Percentiles rank a stretch among this genome's conserved stretches.
Evolutionary conservation across 352 stramenopile genomes (phyloP).

Genomic region (Blastocystis sp.): DNA sequence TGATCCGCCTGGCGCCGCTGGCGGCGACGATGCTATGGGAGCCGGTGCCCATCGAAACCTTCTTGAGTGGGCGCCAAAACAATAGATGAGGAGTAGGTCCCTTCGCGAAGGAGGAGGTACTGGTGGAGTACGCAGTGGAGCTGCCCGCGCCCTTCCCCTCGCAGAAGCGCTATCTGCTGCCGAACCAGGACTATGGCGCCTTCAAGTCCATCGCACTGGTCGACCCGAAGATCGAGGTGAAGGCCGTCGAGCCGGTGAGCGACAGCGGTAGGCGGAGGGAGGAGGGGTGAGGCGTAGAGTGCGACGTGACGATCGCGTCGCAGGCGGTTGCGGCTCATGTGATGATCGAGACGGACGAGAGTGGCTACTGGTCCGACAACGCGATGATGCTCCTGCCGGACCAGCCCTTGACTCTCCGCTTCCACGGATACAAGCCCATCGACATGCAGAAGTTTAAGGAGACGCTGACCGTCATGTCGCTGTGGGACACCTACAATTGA

Average conservation of each 20-base stretch:
- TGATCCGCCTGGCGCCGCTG: not conserved
- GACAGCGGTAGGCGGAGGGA: not conserved
- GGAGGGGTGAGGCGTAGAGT: not conserved
- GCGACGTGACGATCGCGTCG: constrained; percentile 68
- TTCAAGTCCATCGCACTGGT: constrained; percentile 31
- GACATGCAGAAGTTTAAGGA: constrained; percentile 73
- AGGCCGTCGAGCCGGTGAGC: not conserved
- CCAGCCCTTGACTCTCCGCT: constrained; percentile 75
- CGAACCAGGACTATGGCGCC: constrained; percentile 42
- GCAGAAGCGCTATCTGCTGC: constrained; percentile 47
- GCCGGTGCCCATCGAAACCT: constrained; percentile 7
- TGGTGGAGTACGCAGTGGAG: constrained; percentile 27
- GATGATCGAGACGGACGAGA: constrained; percentile 75
- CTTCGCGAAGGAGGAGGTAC: constrained; percentile 30
- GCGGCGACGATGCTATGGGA: not conserved
- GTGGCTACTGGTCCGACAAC: constrained; percentile 78
- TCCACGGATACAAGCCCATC: constrained; percentile 71
- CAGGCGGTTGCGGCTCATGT: constrained; percentile 79
- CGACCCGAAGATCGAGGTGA: constrained; percentile 28
- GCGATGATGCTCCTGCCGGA: constrained; percentile 79
- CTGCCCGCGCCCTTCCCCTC: constrained; percentile 21
- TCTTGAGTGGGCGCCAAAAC: not conserved
- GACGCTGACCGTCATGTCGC: constrained; percentile 76
- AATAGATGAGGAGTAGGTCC: not conserved
- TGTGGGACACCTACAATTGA: constrained; percentile 76